These are phyloP conservation scores for Aspergillus costaricaensis DNA, from an alignment of 2,329 filamentous ascomycete genomes.

Conservation along the genomic window DNA sequence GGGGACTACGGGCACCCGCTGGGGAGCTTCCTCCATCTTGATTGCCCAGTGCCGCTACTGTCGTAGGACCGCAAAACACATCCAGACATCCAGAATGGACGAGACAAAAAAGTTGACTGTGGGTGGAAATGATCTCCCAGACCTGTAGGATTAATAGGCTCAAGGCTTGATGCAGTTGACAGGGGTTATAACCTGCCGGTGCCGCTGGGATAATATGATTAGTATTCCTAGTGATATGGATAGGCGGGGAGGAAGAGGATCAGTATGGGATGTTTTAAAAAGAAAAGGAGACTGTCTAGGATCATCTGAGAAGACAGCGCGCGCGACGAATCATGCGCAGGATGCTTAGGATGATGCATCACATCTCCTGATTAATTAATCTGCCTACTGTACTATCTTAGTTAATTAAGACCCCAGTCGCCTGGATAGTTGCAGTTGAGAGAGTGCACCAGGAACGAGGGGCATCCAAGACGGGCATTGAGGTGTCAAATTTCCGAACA, in stretches of 20 bases:
- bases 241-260: background rate
- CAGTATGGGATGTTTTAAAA: background rate
- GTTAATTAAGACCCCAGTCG: no score
- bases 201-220: background rate
- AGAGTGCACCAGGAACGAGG: no score
- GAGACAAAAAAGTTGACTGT: background rate
- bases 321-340: background rate
- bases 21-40: constrained; percentile 30
- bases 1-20: constrained; percentile 17
- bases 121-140: background rate
- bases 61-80: background rate
- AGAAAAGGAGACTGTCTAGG: constrained; percentile 8
- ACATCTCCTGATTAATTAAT: no score
- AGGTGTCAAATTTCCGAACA: no score
- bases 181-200: background rate
- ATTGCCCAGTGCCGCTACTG: constrained; percentile 4
- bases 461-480: no score
- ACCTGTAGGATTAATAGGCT: background rate
- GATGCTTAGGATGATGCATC: no score
- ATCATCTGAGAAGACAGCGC: background rate
- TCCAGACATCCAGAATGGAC: background rate
- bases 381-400: no score
- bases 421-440: no score
- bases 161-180: background rate
- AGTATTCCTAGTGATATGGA: background rate